Percentiles rank a stretch among this genome's conserved stretches.
phyloP scores from a whole-genome alignment of 2,329 filamentous ascomycete genomes.

The Fusarium humuli region DNA sequence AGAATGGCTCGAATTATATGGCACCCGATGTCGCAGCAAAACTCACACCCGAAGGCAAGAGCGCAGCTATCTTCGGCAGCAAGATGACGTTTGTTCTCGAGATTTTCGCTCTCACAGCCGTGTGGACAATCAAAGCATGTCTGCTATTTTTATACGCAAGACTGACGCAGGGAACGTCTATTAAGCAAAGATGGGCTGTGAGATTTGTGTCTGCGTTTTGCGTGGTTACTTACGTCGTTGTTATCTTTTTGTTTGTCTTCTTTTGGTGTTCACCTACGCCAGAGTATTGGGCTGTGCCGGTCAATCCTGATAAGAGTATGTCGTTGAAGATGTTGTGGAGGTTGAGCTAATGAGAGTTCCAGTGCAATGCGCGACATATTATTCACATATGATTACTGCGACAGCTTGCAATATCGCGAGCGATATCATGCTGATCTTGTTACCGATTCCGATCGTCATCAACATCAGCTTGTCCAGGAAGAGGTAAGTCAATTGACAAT shows the following conservation, averaged over 20 bases:
- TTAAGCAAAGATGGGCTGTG: conserved; percentile 53
- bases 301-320: conserved; percentile 37
- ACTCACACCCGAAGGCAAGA: conserved; percentile 59
- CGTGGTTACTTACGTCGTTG: conserved; percentile 58
- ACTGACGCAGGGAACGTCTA: conserved; percentile 55
- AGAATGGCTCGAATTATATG: conserved; percentile 60
- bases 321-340: no score
- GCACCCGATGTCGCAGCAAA: conserved; percentile 50
- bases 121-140: conserved; percentile 66
- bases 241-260: conserved; percentile 62
- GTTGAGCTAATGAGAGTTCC: no score
- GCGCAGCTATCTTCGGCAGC: conserved; percentile 61
- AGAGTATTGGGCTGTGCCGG: conserved; percentile 65
- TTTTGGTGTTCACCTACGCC: conserved; percentile 66
- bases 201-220: conserved; percentile 59
- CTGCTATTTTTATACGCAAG: conserved; percentile 64
- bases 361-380: conserved; percentile 60
- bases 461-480: conserved; percentile 53
- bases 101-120: conserved; percentile 62
- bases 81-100: conserved; percentile 66
- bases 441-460: conserved; percentile 59
- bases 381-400: conserved; percentile 60
- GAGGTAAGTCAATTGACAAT: neutral
- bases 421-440: conserved; percentile 58
- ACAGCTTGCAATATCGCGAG: conserved; percentile 61